A percentile compares a stretch with the other conserved stretches of the same genome.
Evolutionary conservation across 345 rosid genomes (phyloP).

Genomic region (Salix exigua): DNA sequence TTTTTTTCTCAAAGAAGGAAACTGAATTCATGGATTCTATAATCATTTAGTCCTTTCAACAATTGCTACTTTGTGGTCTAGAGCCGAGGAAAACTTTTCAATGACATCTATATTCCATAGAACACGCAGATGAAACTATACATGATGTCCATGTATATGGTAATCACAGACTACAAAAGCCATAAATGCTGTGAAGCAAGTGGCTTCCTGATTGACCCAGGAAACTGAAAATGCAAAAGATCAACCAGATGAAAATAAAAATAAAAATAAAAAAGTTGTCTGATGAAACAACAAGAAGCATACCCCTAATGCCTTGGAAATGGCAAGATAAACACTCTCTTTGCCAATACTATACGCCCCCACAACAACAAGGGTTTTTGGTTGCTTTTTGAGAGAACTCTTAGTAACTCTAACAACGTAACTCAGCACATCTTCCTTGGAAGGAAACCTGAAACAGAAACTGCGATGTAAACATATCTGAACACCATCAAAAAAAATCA

Average conservation of each 20-base stretch:
- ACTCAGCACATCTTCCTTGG: conserved; percentile 64
- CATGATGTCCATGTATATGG: background rate
- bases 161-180: background rate
- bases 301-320: conserved; percentile 76
- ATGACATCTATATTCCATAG: background rate
- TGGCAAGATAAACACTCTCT: conserved; percentile 72
- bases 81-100: background rate
- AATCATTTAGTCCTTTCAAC: background rate
- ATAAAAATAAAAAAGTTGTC: background rate
- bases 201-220: background rate
- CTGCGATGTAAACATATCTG: background rate
- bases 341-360: conserved; percentile 88
- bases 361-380: conserved; percentile 62
- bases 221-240: background rate
- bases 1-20: background rate
- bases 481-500: conserved; percentile 1
- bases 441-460: conserved; percentile 56
- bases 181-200: background rate
- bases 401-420: conserved; percentile 54
- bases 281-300: background rate
- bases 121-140: background rate
- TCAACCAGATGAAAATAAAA: background rate
- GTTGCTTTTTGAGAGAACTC: conserved; percentile 53
- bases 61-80: background rate
- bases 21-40: background rate